These are phyloP conservation scores for Funneliformis geosporum DNA, from an alignment of 192 early-diverging fungal genomes.

Conservation along the genomic window DNA sequence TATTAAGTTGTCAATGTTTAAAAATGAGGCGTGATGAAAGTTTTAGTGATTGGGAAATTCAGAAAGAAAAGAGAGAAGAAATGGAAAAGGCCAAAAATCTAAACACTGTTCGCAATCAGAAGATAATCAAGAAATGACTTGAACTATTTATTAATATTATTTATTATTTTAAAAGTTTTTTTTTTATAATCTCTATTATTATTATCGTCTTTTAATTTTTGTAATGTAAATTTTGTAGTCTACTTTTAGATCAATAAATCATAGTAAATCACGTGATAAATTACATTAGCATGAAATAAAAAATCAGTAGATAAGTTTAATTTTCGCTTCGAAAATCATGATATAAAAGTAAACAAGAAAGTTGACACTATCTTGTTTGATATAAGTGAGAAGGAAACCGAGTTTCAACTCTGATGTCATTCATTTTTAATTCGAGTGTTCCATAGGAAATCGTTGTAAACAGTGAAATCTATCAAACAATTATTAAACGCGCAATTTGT, in stretches of 20 bases:
- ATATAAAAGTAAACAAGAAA: background rate
- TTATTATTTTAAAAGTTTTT: too few species aligned
- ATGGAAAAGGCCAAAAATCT: too few species aligned
- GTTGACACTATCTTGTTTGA: background rate
- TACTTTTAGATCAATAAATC: background rate
- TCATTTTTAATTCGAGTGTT: background rate
- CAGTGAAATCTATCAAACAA: background rate
- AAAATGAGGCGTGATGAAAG: constrained; percentile 1
- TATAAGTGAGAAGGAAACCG: background rate
- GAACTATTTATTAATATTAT: too few species aligned
- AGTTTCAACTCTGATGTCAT: background rate
- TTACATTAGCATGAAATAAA: background rate
- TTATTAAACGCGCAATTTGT: background rate
- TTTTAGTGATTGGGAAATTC: constrained; percentile 31
- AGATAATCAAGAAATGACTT: background rate
- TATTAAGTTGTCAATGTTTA: background rate
- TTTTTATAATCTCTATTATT: too few species aligned
- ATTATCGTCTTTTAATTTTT: too few species aligned
- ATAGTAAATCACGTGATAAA: background rate
- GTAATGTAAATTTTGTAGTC: too few species aligned
- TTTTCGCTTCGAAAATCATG: background rate
- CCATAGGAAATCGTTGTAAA: background rate
- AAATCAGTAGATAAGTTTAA: background rate
- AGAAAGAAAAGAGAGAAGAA: background rate
- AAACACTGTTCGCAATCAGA: too few species aligned